Evolutionary conservation across 2,329 filamentous ascomycete genomes (phyloP).

Genomic region (Aureobasidium vineae): DNA sequence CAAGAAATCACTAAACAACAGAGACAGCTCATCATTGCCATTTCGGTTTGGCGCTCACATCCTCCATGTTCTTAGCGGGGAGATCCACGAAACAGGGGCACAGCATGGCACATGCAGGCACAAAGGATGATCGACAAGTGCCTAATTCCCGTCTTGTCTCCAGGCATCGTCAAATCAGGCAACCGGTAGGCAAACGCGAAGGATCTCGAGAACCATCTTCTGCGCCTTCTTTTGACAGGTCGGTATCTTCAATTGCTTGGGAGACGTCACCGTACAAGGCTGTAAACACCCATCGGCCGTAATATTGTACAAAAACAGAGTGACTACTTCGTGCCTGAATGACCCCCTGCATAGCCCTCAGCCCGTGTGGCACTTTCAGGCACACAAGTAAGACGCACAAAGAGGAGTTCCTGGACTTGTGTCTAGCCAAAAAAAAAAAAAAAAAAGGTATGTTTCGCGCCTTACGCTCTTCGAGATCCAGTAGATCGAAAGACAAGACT

Average conservation of each 20-base stretch:
- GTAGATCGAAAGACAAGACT: background rate
- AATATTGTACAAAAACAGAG: background rate
- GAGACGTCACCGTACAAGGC: background rate
- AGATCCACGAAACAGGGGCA: background rate
- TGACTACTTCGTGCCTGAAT: background rate
- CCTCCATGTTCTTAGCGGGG: background rate
- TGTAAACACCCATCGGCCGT: background rate
- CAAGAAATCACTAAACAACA: background rate
- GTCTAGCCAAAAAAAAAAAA: background rate
- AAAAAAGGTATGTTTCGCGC: background rate
- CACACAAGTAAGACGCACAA: background rate
- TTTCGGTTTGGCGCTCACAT: too few species aligned
- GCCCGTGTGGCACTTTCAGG: background rate
- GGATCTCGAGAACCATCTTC: background rate
- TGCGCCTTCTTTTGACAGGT: background rate
- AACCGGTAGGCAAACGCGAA: background rate
- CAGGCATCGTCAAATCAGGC: background rate
- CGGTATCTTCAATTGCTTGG: background rate
- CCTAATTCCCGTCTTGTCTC: background rate
- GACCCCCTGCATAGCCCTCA: background rate
- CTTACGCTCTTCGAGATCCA: background rate
- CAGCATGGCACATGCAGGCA: background rate
- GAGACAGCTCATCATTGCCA: too few species aligned
- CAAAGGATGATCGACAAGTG: background rate
- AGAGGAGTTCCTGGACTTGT: background rate